Conservation (phyloP, 345 rosid genomes). For the Triadica sebifera region DNA sequence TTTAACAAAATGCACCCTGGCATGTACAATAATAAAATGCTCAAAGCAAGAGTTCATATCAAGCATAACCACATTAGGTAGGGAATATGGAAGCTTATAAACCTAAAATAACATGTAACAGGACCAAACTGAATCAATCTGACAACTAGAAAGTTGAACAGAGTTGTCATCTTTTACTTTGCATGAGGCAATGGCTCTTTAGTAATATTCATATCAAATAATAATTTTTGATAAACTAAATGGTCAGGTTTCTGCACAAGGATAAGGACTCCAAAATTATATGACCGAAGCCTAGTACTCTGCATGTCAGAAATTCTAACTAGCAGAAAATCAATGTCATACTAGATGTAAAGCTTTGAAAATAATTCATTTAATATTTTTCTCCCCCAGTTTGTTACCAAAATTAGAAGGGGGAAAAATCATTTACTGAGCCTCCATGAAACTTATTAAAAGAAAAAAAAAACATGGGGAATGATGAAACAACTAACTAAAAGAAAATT, state of each 20-base stretch:
- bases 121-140: neutral
- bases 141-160: constrained; percentile 11
- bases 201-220: neutral
- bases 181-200: constrained; percentile 2
- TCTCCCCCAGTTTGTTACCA: neutral
- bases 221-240: constrained; percentile 4
- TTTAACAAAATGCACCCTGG: neutral
- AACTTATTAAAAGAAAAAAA: neutral
- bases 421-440: neutral
- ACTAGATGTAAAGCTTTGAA: neutral
- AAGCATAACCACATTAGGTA: constrained; percentile 9
- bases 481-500: constrained; percentile 20
- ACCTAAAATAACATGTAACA: neutral
- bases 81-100: constrained; percentile 9
- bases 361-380: neutral
- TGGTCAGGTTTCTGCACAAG: neutral
- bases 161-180: neutral
- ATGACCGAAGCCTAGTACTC: neutral
- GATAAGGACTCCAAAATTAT: neutral
- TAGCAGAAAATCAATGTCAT: constrained; percentile 6
- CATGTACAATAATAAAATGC: constrained; percentile 14
- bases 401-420: neutral
- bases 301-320: constrained; percentile 5
- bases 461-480: constrained; percentile 6
- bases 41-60: neutral